phyloP scores from a whole-genome alignment of 2,329 filamentous ascomycete species.

The Conoideocrella luteorostrata region DNA sequence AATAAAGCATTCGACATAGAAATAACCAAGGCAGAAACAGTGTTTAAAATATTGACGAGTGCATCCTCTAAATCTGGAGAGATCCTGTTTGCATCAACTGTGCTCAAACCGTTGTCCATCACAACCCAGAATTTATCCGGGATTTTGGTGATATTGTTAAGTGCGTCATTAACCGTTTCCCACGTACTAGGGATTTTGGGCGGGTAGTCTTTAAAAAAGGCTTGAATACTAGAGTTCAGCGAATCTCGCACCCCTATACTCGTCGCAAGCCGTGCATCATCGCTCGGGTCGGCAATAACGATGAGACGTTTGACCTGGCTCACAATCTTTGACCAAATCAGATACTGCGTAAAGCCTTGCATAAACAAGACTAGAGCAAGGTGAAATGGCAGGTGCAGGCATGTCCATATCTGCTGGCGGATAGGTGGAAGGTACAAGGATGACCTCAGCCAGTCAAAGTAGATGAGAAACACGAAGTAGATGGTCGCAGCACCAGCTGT shows the following conservation, averaged over 20 bases:
- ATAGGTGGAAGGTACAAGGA: conserved; percentile 46
- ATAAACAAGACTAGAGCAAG: conserved; percentile 57
- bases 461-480: conserved; percentile 40
- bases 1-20: conserved; percentile 24
- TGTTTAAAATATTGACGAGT: conserved; percentile 4
- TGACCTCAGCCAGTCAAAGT: conserved; percentile 59
- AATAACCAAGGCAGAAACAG: conserved; percentile 9
- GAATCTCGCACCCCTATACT: too few species aligned
- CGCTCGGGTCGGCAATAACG: neutral
- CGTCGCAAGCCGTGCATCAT: too few species aligned
- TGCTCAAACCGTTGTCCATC: too few species aligned
- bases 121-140: conserved; percentile 21
- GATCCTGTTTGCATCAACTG: conserved; percentile 7
- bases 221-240: too few species aligned
- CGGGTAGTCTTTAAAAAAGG: conserved; percentile 20
- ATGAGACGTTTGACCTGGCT: conserved; percentile 21
- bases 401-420: conserved; percentile 53
- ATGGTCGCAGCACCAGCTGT: conserved; percentile 33
- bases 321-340: conserved; percentile 36
- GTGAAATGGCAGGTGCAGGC: conserved; percentile 58
- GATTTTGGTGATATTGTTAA: conserved; percentile 22
- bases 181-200: conserved; percentile 17
- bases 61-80: conserved; percentile 3
- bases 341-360: conserved; percentile 54
- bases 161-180: conserved; percentile 15